phyloP scores from a whole-genome alignment of 2,329 filamentous ascomycete species.

The Dactylonectria macrodidyma region DNA sequence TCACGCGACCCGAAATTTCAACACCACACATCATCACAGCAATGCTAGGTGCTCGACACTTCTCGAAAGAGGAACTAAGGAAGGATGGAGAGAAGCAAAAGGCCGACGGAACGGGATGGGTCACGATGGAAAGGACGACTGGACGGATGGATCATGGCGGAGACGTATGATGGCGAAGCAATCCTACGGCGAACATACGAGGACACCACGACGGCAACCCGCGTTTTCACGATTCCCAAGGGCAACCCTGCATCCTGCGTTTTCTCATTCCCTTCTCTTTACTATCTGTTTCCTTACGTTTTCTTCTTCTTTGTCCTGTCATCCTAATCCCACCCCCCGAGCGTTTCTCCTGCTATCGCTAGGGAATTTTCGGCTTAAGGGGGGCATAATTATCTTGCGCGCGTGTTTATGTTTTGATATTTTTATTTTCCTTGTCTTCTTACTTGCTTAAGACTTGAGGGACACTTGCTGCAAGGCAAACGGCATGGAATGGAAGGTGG shows the following conservation, averaged over 20 bases:
- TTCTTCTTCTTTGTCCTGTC: neutral
- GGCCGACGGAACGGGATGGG: constrained; percentile 23
- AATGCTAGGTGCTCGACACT: constrained; percentile 23
- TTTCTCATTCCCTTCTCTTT: constrained; percentile 37
- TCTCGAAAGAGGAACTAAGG: constrained; percentile 1
- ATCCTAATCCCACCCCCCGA: neutral
- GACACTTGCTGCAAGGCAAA: constrained; percentile 47
- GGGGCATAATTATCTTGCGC: constrained; percentile 36
- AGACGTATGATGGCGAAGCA: constrained; percentile 14
- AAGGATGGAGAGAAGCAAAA: constrained; percentile 10
- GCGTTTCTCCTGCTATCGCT: constrained; percentile 22
- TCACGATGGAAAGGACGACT: constrained; percentile 11
- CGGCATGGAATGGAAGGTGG: constrained; percentile 19
- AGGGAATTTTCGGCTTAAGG: constrained; percentile 29
- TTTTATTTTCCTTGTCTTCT: constrained; percentile 33
- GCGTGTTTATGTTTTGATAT: constrained; percentile 19
- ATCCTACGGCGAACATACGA: constrained; percentile 23
- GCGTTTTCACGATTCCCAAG: constrained; percentile 29
- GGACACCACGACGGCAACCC: constrained; percentile 23
- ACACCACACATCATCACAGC: constrained; percentile 40
- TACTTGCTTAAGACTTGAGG: constrained; percentile 38
- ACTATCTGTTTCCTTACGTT: constrained; percentile 24
- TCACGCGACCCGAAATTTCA: constrained; percentile 52
- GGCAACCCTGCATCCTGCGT: constrained; percentile 31
- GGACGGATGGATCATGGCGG: constrained; percentile 6